Evolutionary conservation across 371 early-diverging fungal species (phyloP).

Genomic region (Chytridium lagenaria): DNA sequence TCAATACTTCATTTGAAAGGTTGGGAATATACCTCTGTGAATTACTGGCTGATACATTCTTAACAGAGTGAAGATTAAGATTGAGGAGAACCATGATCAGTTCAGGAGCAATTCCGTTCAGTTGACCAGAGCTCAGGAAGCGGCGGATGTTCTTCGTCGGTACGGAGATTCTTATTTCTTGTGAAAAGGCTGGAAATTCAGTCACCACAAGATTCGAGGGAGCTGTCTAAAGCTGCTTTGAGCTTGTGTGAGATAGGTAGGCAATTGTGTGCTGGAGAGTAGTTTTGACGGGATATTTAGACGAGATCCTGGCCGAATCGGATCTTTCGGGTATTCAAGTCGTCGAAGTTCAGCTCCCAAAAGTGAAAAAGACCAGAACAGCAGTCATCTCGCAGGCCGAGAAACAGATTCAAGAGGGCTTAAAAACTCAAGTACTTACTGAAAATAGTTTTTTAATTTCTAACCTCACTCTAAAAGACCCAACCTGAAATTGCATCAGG

Average conservation of each 20-base stretch:
- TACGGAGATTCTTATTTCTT: conserved; percentile 70
- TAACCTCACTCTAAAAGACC: conserved; percentile 45
- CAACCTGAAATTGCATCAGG: conserved; percentile 76
- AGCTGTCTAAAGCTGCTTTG: conserved; percentile 50
- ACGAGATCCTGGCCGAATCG: conserved; percentile 59
- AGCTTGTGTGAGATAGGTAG: conserved; percentile 40
- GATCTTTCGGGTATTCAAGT: conserved; percentile 73
- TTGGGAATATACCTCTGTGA: conserved; percentile 28
- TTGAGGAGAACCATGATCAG: conserved; percentile 67
- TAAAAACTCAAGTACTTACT: conserved; percentile 52
- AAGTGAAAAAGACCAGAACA: conserved; percentile 55
- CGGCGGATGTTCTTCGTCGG: conserved; percentile 70
- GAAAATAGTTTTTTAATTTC: not conserved
- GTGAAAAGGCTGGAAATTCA: conserved; percentile 67
- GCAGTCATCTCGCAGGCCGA: conserved; percentile 63
- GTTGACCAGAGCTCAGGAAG: conserved; percentile 67
- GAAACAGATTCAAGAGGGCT: conserved; percentile 63
- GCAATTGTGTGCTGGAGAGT: not conserved
- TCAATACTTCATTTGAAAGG: conserved; percentile 69
- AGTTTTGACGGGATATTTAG: conserved; percentile 24
- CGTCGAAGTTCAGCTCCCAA: conserved; percentile 59
- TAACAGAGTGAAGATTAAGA: conserved; percentile 63
- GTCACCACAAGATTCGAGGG: conserved; percentile 59
- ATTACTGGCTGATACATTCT: not conserved
- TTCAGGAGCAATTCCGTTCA: conserved; percentile 64